phyloP scores from a whole-genome alignment of 1,139 yeast species.

The Geotrichum klebahnii region DNA sequence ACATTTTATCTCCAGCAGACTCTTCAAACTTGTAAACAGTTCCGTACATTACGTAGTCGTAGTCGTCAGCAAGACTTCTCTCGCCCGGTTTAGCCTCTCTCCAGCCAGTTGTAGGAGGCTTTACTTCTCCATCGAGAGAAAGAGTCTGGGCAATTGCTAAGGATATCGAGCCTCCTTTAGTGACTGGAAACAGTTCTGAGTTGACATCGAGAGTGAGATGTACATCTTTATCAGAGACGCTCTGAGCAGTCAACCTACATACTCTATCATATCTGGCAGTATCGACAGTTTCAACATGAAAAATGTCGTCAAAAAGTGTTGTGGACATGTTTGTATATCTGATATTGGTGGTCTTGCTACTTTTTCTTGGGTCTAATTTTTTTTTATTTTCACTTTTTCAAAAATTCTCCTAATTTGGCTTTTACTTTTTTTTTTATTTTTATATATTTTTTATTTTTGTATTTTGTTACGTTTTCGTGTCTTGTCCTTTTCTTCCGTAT shows the following conservation, averaged over 20 bases:
- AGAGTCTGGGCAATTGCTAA: conserved; percentile 79
- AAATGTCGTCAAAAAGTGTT: conserved; percentile 89
- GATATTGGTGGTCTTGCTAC: too few relatives aligned
- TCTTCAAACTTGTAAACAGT: conserved; percentile 97
- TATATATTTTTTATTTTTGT: not conserved
- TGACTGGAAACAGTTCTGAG: conserved; percentile 86
- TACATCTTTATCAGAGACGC: conserved; percentile 79
- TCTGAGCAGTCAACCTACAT: conserved; percentile 79
- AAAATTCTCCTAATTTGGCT: not conserved
- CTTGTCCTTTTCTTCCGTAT: conserved; percentile 7
- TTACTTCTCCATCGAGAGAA: conserved; percentile 55
- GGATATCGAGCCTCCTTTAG: conserved; percentile 74
- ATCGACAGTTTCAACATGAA: conserved; percentile 80
- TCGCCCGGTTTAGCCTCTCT: conserved; percentile 79
- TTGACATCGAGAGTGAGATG: conserved; percentile 87
- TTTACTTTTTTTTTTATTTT: not conserved
- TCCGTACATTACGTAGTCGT: conserved; percentile 98
- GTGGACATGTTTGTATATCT: too few relatives aligned
- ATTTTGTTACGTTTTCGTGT: not conserved
- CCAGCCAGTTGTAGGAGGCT: conserved; percentile 69
- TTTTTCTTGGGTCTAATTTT: not conserved
- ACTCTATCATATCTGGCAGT: conserved; percentile 90
- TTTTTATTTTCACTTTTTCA: not conserved
- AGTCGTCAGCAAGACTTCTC: conserved; percentile 86
- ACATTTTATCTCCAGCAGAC: conserved; percentile 57